phyloP scores from a whole-genome alignment of 1,284 basidiomycete species.

The Porodaedalea pini region DNA sequence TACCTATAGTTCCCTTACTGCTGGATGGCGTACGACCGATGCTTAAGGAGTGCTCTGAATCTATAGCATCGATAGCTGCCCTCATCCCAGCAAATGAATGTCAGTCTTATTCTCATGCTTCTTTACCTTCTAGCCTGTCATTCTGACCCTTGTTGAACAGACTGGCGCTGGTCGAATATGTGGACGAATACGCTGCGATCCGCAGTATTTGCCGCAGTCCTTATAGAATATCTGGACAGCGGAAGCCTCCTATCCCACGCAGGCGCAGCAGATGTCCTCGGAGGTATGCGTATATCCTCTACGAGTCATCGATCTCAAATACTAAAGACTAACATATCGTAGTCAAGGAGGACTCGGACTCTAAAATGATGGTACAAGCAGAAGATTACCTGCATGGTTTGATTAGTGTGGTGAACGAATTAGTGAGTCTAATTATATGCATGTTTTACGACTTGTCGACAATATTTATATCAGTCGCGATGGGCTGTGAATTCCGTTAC shows the following conservation, averaged over 20 bases:
- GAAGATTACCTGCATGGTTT: constrained; percentile 87
- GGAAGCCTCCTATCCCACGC: constrained; percentile 59
- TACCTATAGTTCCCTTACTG: constrained; percentile 51
- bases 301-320: constrained; percentile 4
- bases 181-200: constrained; percentile 65
- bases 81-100: constrained; percentile 65
- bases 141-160: background rate
- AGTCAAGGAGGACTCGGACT: constrained; percentile 73
- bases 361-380: constrained; percentile 59
- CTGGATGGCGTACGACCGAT: constrained; percentile 53
- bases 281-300: constrained; percentile 51
- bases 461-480: constrained; percentile 52
- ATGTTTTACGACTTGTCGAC: background rate
- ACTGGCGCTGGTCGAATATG: constrained; percentile 81
- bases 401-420: constrained; percentile 77
- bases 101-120: background rate
- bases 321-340: constrained; percentile 19
- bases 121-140: background rate
- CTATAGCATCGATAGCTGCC: constrained; percentile 46
- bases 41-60: constrained; percentile 51
- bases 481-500: constrained; percentile 82
- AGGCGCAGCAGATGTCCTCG: constrained; percentile 51
- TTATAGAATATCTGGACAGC: constrained; percentile 62
- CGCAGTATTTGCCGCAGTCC: constrained; percentile 61
- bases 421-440: constrained; percentile 45